Conservation (phyloP, 1,139 yeast genomes). For the Hemisphaericaspora xylanilytica region DNA sequence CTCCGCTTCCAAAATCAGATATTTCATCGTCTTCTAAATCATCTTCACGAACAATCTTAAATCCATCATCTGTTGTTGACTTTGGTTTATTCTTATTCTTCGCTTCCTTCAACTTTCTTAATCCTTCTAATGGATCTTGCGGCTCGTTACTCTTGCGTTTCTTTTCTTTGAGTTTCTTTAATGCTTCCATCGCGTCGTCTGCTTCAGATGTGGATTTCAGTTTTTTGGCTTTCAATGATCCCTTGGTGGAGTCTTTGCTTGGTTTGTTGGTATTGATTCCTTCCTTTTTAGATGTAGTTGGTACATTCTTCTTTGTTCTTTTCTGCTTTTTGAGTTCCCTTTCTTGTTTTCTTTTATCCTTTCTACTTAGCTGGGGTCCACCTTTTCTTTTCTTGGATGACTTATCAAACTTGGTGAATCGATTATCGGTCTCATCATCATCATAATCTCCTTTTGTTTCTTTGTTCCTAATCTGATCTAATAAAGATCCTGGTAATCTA, state of each 20-base stretch:
- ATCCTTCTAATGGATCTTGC: conserved; percentile 36
- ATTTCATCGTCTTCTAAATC: conserved; percentile 25
- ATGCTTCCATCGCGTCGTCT: conserved; percentile 34
- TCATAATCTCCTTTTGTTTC: conserved; percentile 43
- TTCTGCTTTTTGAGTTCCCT: conserved; percentile 51
- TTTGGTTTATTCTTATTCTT: conserved; percentile 10
- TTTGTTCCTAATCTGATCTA: conserved; percentile 58
- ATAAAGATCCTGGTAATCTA: conserved; percentile 61
- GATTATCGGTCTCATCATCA: conserved; percentile 29
- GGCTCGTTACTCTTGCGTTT: conserved; percentile 14
- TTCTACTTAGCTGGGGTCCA: conserved; percentile 37
- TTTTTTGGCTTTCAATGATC: conserved; percentile 12
- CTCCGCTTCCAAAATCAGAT: conserved; percentile 16
- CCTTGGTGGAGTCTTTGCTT: conserved; percentile 3
- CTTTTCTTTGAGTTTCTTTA: conserved; percentile 20
- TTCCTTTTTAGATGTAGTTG: conserved; percentile 2
- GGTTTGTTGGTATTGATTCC: conserved; percentile 1
- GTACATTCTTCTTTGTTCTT: conserved; percentile 10
- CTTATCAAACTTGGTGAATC: conserved; percentile 24
- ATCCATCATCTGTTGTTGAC: conserved; percentile 6
- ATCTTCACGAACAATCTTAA: conserved; percentile 28
- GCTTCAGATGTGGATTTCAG: conserved; percentile 15
- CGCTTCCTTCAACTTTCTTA: conserved; percentile 12
- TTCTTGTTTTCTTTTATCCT: conserved; percentile 58
- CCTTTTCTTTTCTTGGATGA: conserved; percentile 31